These are phyloP conservation scores for Claviceps quebecensis DNA, from an alignment of 2,329 filamentous ascomycete genomes.

Conservation along the genomic window DNA sequence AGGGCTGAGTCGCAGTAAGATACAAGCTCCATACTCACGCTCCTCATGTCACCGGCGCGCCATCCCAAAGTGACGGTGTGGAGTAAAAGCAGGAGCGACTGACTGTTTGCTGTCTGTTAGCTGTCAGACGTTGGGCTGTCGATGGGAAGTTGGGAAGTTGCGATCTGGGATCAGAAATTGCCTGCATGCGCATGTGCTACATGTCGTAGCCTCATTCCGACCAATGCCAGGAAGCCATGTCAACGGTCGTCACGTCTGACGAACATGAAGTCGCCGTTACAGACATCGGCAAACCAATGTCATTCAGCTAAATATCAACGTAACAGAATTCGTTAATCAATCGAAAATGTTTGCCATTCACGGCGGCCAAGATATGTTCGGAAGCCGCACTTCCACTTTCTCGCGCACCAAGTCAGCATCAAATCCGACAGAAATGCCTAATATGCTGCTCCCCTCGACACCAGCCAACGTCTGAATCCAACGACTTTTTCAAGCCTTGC, in stretches of 20 bases:
- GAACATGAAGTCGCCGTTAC: not conserved
- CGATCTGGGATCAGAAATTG: slow-evolving; percentile 5
- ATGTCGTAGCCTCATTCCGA: not conserved
- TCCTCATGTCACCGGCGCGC: not conserved
- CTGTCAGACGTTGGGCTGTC: not conserved
- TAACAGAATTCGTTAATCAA: not conserved
- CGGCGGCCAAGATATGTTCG: not conserved
- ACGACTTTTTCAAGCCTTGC: not conserved
- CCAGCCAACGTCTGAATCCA: not conserved
- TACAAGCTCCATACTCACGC: not conserved
- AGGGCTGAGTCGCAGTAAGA: not conserved
- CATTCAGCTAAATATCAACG: not conserved
- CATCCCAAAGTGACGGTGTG: slow-evolving; percentile 2
- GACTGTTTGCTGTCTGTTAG: not conserved
- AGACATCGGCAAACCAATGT: not conserved
- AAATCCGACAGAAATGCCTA: not conserved
- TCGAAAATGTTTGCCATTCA: slow-evolving; percentile 1
- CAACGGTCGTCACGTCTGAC: not conserved
- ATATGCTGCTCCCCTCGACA: not conserved
- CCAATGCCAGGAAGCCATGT: not conserved
- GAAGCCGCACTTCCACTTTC: not conserved
- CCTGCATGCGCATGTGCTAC: not conserved
- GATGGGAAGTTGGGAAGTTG: slow-evolving; percentile 1
- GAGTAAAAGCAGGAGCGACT: slow-evolving; percentile 7
- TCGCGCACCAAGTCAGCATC: not conserved